A percentile compares a stretch with the other conserved stretches of the same genome.
Conservation (phyloP, 1,284 basidiomycete genomes). For the Sutorius eximius region DNA sequence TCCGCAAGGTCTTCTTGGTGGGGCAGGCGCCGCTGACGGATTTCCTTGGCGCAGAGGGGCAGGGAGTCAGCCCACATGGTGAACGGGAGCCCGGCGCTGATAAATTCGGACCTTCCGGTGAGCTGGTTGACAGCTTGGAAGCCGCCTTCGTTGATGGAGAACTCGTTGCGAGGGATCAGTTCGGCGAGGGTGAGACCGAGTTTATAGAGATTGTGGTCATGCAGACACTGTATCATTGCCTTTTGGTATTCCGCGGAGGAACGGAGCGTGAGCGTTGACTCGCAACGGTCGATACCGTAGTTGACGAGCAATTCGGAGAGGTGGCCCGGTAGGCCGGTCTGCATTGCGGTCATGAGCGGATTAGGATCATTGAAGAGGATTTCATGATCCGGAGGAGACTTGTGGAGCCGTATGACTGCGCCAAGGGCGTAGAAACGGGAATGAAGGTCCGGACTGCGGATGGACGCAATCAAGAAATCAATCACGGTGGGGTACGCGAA, state of each 20-base stretch:
- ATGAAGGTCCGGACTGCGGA: conserved; percentile 53
- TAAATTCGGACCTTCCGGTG: conserved; percentile 41
- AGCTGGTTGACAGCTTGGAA: conserved; percentile 46
- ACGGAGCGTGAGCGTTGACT: conserved; percentile 43
- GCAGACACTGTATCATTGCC: conserved; percentile 49
- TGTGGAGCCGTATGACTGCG: conserved; percentile 52
- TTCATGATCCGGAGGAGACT: conserved; percentile 42
- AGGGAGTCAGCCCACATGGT: conserved; percentile 54
- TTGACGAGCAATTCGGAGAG: conserved; percentile 46
- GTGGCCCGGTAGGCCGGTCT: conserved; percentile 45
- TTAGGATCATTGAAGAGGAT: conserved; percentile 44
- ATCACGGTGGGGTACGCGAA: conserved; percentile 43
- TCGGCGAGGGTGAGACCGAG: conserved; percentile 50
- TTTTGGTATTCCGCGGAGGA: conserved; percentile 46
- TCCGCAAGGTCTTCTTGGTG: conserved; percentile 52
- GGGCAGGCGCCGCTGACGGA: conserved; percentile 42
- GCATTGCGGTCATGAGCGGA: conserved; percentile 40
- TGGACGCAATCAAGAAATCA: conserved; percentile 51
- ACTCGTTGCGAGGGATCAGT: conserved; percentile 57
- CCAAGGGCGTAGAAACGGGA: conserved; percentile 49
- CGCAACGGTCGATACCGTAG: conserved; percentile 50
- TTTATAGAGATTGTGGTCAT: conserved; percentile 48
- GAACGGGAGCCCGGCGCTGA: conserved; percentile 56
- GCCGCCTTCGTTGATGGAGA: conserved; percentile 53
- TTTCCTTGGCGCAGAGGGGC: conserved; percentile 52